Evolutionary conservation across 2,329 filamentous ascomycete genomes (phyloP), one percentile per base, ranked within the genome.

Genomic region (Periglandula ipomoeae): DNA sequence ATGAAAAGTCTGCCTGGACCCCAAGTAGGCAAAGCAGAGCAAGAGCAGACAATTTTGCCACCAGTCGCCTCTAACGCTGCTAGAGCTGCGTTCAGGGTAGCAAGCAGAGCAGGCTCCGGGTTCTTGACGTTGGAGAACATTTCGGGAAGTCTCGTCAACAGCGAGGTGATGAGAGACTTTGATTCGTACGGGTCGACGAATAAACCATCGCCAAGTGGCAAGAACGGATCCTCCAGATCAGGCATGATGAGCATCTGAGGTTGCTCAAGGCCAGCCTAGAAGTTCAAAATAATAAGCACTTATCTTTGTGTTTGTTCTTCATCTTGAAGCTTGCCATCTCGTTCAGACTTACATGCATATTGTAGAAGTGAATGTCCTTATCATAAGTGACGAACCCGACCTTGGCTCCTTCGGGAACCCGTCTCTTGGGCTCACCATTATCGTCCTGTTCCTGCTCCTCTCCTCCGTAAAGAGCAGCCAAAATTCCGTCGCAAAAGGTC

Each of bases 241-340:
- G 93, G 87, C 88, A 98, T 95, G 45, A 98, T 90, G 74, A 98
- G 81, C 89, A 98, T 96, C 63, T 98, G 93, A 9, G 93, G 89
- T 68, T 89, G 83, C 48, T 93, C 85, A 38, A 96, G 73, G 37
- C 77, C 77, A 34, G 89, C 69, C 83, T 88, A 51, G 44, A 19
- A 6, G 17, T 32, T 22, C 6, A 6, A 4, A 6, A n/a, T 15
- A 4, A 38, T 46, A n/a, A 46, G 44, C 23, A 27, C 5, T 20
- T 20, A 4, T 46, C 34, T 11, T 46, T 6, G 1, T 15, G 8
- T 8, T 22, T 24, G 13, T 9, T 27, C 20, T 2, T 6, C 10
- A n/a, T 15, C 22, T 41, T 7, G 3, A 41, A 22, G 5, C 10
- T 23, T 17, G 4, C 20, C 7, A 41, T n/a, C 17, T 44, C 64